Base-by-base conservation (phyloP, 2,329 filamentous ascomycete genomes). In the Fusarium xylarioides region DNA sequence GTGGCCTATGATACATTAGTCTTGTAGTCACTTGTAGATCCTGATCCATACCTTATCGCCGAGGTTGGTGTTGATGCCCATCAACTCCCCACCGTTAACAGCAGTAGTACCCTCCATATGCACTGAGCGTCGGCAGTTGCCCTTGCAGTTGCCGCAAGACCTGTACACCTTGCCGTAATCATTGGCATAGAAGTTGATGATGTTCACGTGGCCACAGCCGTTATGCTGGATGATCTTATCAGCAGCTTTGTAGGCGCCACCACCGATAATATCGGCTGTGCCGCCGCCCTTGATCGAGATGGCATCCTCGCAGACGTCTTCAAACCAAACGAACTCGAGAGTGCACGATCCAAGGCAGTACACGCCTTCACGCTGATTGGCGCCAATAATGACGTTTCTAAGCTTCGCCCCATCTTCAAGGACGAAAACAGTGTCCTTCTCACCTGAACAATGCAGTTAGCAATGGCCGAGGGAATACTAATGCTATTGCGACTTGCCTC, bases 151-250 rank as follows among this genome's bases (percentile, higher is more conserved):
- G 3, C 76, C 76, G 26, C 76, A 78, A 37, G 76, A 78, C 15
- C 76, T 69, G 49, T 78, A 78, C 3, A 78, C 80, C 75, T 87
- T 87, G 57, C 85, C 85, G 66, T 86, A 86, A 77, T 86, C 81
- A 10, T 83, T 79, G 66, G 81, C 84, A 58, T 84, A 73, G 26
- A 73, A 73, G 62, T 83, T 82, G 70, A 82, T 71, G 37, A 82
- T 80, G 60, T 81, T 80, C 23, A 86, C 82, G 14, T 82, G 85
- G 2, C 84, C 84, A 55, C 83, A 82, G 11, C 85, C 85, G 55
- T 86, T 86, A 74, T 86, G 84, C 76, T 86, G 85, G 50, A 86
- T 78, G 19, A 86, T 76, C 79, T 86, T 86, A 71, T 86, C 85
- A 0, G 72, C 56, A 8, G 84, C 85, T 34, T 83, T 79, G 52